Evolutionary conservation across 768 basidiomycete species (phyloP).

Genomic region (Pleurotus citrinopileatus): DNA sequence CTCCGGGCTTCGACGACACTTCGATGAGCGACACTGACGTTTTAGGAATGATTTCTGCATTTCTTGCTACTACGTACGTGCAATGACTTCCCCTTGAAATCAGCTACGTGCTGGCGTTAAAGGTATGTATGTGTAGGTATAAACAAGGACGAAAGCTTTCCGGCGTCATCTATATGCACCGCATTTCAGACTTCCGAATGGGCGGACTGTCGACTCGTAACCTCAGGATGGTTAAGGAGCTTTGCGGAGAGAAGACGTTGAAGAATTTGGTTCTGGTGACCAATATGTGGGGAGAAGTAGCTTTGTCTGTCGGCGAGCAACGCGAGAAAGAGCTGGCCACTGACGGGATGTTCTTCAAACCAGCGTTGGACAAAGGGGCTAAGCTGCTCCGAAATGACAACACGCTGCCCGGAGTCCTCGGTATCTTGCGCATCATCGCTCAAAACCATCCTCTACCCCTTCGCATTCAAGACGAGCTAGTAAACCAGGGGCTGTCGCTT

Average conservation of each 20-base stretch:
- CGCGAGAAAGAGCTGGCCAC: conserved; percentile 43
- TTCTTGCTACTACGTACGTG: conserved; percentile 12
- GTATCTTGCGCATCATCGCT: conserved; percentile 30
- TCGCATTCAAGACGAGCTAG: conserved; percentile 19
- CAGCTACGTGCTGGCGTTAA: too few species aligned
- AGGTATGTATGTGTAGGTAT: conserved; percentile 13
- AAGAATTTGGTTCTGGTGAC: conserved; percentile 45
- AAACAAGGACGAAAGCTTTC: conserved; percentile 25
- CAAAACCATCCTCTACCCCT: conserved; percentile 14
- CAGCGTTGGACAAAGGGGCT: conserved; percentile 48
- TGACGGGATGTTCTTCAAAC: conserved; percentile 48
- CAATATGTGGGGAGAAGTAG: conserved; percentile 43
- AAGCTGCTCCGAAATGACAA: conserved; percentile 39
- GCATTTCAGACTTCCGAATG: conserved; percentile 37
- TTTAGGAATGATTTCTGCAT: conserved; percentile 26
- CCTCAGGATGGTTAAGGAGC: conserved; percentile 41
- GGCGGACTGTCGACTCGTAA: conserved; percentile 37
- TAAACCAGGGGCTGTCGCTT: conserved; percentile 21
- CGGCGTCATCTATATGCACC: conserved; percentile 42
- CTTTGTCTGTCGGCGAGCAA: conserved; percentile 26
- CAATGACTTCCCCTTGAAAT: background rate
- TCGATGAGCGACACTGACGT: conserved; percentile 27
- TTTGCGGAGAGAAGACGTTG: conserved; percentile 40
- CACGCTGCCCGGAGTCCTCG: conserved; percentile 27
- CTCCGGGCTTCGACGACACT: conserved; percentile 41